A percentile compares a stretch with the other conserved stretches of the same genome.
Evolutionary conservation across 805 yeast species (phyloP).

Genomic region (Sugiyamaella americana): DNA sequence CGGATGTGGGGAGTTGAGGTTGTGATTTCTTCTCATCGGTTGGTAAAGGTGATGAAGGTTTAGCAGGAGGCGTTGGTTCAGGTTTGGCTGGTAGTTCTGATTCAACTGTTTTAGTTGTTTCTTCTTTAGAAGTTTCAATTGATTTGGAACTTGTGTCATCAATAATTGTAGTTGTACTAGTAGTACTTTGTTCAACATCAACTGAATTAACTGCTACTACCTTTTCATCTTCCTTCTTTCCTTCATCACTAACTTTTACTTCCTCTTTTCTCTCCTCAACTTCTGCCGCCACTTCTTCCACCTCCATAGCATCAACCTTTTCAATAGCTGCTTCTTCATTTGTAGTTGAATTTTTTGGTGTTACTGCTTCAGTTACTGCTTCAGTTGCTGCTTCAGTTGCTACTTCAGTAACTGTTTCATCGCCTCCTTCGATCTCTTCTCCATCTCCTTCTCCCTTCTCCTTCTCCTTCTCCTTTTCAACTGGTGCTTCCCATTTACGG

Average conservation of each 20-base stretch:
- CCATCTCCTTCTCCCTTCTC: constrained; percentile 2
- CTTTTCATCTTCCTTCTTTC: neutral
- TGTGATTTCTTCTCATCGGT: constrained; percentile 17
- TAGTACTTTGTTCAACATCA: constrained; percentile 15
- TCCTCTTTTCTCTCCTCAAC: constrained; percentile 10
- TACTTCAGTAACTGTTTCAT: constrained; percentile 1
- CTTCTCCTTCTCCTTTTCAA: constrained; percentile 11
- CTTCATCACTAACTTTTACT: neutral
- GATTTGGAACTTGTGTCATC: constrained; percentile 15
- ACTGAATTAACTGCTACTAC: neutral
- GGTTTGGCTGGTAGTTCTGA: neutral
- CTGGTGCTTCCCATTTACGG: constrained; percentile 7
- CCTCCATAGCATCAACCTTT: constrained; percentile 5
- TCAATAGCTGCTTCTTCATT: constrained; percentile 3
- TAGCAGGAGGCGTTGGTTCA: neutral
- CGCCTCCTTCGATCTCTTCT: neutral
- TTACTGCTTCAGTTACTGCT: constrained; percentile 4
- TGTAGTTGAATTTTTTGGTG: neutral
- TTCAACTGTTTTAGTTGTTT: constrained; percentile 14
- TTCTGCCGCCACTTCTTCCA: constrained; percentile 18
- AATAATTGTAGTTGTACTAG: too few relatives aligned
- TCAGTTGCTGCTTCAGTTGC: neutral
- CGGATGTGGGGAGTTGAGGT: constrained; percentile 4
- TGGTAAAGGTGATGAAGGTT: neutral
- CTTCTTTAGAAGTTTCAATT: neutral